Evolutionary conservation across 179 eudicot genomes (phyloP).

Genomic region (Silene coronaria): DNA sequence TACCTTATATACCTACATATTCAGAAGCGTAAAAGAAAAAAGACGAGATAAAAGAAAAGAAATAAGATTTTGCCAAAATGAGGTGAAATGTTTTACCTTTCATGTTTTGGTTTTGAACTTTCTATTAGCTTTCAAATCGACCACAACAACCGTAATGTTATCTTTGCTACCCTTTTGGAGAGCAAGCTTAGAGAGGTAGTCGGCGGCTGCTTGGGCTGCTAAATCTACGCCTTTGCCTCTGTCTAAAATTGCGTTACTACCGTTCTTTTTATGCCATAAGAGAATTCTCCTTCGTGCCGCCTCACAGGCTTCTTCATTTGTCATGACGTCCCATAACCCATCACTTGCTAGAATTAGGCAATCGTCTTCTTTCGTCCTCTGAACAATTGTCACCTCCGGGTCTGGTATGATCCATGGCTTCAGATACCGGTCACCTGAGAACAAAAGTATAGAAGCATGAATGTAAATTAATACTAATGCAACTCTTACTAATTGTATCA

Average conservation of each 20-base stretch:
- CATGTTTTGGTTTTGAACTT: constrained; percentile 50
- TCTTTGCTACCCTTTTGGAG: constrained; percentile 67
- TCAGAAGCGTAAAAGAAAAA: constrained; percentile 4
- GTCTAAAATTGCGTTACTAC: constrained; percentile 26
- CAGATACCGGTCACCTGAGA: constrained; percentile 62
- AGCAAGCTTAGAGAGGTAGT: constrained; percentile 62
- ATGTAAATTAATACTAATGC: no score
- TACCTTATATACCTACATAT: constrained; percentile 27
- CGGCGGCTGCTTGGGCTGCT: constrained; percentile 72
- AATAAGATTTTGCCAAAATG: constrained; percentile 26
- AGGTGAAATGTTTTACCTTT: constrained; percentile 24
- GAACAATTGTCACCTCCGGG: constrained; percentile 61
- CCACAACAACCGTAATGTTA: constrained; percentile 66
- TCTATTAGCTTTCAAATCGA: constrained; percentile 75
- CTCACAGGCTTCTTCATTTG: constrained; percentile 69
- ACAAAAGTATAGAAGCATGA: not conserved
- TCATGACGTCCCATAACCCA: constrained; percentile 75
- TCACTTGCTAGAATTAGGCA: constrained; percentile 70
- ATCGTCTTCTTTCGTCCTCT: constrained; percentile 63
- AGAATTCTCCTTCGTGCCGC: constrained; percentile 63
- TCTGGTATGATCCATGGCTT: constrained; percentile 75
- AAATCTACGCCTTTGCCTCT: constrained; percentile 48
- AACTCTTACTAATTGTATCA: no score
- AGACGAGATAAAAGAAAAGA: constrained; percentile 22
- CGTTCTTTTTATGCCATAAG: constrained; percentile 68